phyloP scores from a whole-genome alignment of 2,329 filamentous ascomycete species.

The Aspergillus aculeatus region DNA sequence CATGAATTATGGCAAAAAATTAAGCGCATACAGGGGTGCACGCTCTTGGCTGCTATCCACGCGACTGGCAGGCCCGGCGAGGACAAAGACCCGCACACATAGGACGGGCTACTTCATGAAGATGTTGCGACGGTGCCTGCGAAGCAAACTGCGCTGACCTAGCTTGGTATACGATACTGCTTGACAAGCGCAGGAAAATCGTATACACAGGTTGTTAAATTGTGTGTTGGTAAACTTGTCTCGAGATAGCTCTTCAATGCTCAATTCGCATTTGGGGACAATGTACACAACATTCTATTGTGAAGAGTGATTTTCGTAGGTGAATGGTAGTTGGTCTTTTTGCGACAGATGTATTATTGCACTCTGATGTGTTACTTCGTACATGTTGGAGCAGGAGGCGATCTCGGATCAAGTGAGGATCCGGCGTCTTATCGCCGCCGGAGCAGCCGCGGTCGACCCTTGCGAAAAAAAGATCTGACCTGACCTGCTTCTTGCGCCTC shows the following conservation, averaged over 20 bases:
- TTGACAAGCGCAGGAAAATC: not conserved
- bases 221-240: not conserved
- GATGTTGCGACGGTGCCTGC: not conserved
- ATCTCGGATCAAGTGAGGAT: conserved; percentile 24
- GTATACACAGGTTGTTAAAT: not conserved
- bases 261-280: not conserved
- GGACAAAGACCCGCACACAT: not conserved
- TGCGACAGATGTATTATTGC: not conserved
- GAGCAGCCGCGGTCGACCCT: conserved; percentile 18
- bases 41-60: not conserved
- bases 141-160: not conserved
- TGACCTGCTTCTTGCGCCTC: conserved; percentile 6
- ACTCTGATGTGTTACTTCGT: not conserved
- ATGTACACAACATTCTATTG: too few species aligned
- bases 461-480: conserved; percentile 18
- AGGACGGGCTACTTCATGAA: not conserved
- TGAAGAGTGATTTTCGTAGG: too few species aligned
- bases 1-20: too few species aligned
- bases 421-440: conserved; percentile 24
- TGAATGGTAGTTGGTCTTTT: not conserved
- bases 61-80: not conserved
- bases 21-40: too few species aligned
- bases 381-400: not conserved
- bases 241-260: not conserved
- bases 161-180: not conserved